Evolutionary conservation across 208 protist species (phyloP).

Genomic region (Leishmania gerbilli): DNA sequence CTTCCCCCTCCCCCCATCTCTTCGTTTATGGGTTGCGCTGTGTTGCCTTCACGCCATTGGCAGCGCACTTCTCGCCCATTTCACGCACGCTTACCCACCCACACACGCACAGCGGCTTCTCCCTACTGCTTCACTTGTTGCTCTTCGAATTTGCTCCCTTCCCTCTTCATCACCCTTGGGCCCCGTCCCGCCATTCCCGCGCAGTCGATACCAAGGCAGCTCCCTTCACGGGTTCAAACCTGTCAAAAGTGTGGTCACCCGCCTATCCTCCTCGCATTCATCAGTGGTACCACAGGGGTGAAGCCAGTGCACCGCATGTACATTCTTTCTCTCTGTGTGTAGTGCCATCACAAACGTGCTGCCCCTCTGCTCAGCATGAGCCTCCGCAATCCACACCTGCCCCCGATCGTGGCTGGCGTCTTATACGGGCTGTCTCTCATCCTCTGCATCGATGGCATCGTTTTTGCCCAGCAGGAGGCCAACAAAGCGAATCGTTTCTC

Average conservation of each 20-base stretch:
- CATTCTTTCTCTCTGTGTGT: neutral
- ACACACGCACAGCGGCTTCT: neutral
- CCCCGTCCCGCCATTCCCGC: neutral
- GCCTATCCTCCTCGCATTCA: neutral
- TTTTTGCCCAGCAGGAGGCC: conserved; percentile 49
- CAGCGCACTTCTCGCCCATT: neutral
- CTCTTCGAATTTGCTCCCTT: neutral
- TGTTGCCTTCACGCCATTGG: neutral
- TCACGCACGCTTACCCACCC: neutral
- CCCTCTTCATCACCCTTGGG: neutral
- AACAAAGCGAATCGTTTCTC: conserved; percentile 41
- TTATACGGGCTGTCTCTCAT: conserved; percentile 61
- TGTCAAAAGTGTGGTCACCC: neutral
- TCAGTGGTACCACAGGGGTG: neutral
- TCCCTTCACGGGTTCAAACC: neutral
- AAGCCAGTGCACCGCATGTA: neutral
- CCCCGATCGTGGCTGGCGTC: conserved; percentile 50
- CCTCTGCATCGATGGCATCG: conserved; percentile 59
- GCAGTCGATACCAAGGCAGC: neutral
- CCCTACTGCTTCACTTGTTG: neutral
- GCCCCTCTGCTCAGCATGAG: conserved; percentile 4
- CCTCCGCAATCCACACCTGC: conserved; percentile 13
- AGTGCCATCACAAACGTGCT: neutral
- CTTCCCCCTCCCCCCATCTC: neutral
- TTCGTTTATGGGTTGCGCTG: neutral